Evolutionary conservation across 208 protist genomes (phyloP).

Genomic region (Leishmania tropica): DNA sequence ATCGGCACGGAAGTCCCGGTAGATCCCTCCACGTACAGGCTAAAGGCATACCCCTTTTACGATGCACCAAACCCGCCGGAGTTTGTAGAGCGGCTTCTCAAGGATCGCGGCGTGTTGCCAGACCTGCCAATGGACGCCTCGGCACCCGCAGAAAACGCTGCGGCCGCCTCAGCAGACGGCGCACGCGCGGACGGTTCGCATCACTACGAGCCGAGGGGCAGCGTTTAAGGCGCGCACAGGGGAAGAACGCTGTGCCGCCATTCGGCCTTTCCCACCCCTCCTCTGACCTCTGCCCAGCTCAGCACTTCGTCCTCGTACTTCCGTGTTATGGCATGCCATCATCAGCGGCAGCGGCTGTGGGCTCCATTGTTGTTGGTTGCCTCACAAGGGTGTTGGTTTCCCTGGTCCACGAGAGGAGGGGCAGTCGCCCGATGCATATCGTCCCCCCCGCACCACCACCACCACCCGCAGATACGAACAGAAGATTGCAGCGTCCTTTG

Average conservation of each 20-base stretch:
- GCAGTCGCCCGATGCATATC: neutral
- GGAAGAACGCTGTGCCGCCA: slow-evolving; percentile 24
- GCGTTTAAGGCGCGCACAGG: slow-evolving; percentile 27
- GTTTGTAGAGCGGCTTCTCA: slow-evolving; percentile 87
- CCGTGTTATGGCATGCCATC: neutral
- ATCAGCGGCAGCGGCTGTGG: neutral
- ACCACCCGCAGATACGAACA: neutral
- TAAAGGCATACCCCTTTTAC: slow-evolving; percentile 89
- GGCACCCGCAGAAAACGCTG: slow-evolving; percentile 22
- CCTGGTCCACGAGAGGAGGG: neutral
- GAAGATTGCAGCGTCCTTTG: neutral
- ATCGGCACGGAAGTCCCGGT: slow-evolving; percentile 90
- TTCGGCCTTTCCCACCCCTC: neutral
- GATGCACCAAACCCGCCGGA: slow-evolving; percentile 87
- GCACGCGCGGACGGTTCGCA: slow-evolving; percentile 40
- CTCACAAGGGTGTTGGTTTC: neutral
- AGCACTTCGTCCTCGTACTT: neutral
- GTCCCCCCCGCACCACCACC: neutral
- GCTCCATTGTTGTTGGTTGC: neutral
- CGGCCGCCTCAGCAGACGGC: neutral
- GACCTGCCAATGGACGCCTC: slow-evolving; percentile 69
- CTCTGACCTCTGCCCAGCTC: neutral
- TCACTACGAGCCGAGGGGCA: slow-evolving; percentile 34
- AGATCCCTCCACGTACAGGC: slow-evolving; percentile 58
- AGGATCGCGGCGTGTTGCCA: slow-evolving; percentile 87